These are phyloP conservation scores for Entomortierella parvispora DNA, from an alignment of 192 early-diverging fungal species.

Conservation along the genomic window DNA sequence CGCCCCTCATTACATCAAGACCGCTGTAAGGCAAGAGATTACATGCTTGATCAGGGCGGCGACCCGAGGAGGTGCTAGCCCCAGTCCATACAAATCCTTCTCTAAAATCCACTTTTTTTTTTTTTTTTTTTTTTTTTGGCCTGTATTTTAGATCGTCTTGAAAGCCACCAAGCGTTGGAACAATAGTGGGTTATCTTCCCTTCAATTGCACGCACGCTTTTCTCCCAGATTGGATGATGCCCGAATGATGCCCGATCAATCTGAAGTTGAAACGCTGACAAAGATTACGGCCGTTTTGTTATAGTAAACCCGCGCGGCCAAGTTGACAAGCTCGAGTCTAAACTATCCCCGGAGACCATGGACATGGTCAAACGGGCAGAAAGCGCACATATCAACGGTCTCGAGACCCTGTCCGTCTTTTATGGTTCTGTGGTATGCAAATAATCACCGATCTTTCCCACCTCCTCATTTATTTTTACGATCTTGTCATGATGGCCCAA, in stretches of 20 bases:
- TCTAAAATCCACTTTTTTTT: too few relatives aligned
- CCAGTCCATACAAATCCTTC: too few relatives aligned
- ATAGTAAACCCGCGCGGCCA: slow-evolving; percentile 14
- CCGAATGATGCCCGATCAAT: too few relatives aligned
- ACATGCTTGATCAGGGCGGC: background rate
- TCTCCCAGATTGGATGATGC: background rate
- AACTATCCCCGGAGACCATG: background rate
- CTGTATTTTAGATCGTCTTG: background rate
- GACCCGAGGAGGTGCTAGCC: too few relatives aligned
- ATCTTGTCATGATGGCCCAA: too few relatives aligned
- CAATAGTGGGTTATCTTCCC: background rate
- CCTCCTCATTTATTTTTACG: too few relatives aligned
- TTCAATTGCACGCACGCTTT: background rate
- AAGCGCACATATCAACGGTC: slow-evolving; percentile 18
- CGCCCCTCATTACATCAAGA: slow-evolving; percentile 18
- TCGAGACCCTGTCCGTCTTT: slow-evolving; percentile 24
- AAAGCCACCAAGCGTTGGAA: slow-evolving; percentile 22
- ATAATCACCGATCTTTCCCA: too few relatives aligned
- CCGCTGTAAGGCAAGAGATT: background rate
- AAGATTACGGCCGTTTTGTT: background rate
- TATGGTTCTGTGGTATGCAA: slow-evolving; percentile 13
- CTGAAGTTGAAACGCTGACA: too few relatives aligned
- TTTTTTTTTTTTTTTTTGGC: too few relatives aligned
- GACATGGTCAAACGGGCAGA: slow-evolving; percentile 21
- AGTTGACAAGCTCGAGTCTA: slow-evolving; percentile 8